Base-by-base conservation (phyloP, 2,329 filamentous ascomycete genomes). In the Colletotrichum paranaense region DNA sequence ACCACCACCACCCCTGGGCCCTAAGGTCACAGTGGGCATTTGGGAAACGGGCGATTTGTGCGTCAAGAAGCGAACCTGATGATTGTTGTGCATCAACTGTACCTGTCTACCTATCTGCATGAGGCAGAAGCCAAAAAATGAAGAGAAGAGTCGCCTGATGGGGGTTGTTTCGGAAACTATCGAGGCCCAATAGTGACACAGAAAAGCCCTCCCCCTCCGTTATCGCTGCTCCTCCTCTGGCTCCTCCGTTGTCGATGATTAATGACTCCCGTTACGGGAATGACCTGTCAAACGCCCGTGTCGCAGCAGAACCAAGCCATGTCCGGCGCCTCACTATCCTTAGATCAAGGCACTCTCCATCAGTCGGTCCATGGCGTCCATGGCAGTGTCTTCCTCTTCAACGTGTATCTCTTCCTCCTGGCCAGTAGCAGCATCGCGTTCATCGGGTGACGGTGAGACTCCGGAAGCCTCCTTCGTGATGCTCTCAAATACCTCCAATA, bases 201-300 rank as follows among this genome's bases (percentile, higher is more conserved):
- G 46, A 35, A 22, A 49, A 35, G 22, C 62, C 22, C 28, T 28
- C 6, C 7, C 38, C 19, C 38, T 42, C 16, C 38, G 38, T 42
- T 42, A 42, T 42, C 38, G 38, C 38, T 42, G 2, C 14, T 16
- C 38, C 32, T 7, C 38, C 32, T 16, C 5, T 6, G 64, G 56
- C 49, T 14, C 49, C 67, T 53, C 69, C 66, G 58, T 28, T 53
- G 63, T 72, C 66, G 53, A 42, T 70, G 67, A 70, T 64, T 59
- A 62, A 73, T 22, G 30, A 65, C 35, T 35, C 26, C 22, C 53
- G 12, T 56, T 57, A 59, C 42, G 55, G 53, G 46, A 62, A 60
- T 65, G 70, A 73, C 70, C 55, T 73, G 60, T 73, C 67, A 32
- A 70, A 65, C 67, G 70, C 70, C 70, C 62, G n/a, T 73, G 70